Evolutionary conservation across 2,329 filamentous ascomycete species (phyloP).

Genomic region (Cytospora mali): DNA sequence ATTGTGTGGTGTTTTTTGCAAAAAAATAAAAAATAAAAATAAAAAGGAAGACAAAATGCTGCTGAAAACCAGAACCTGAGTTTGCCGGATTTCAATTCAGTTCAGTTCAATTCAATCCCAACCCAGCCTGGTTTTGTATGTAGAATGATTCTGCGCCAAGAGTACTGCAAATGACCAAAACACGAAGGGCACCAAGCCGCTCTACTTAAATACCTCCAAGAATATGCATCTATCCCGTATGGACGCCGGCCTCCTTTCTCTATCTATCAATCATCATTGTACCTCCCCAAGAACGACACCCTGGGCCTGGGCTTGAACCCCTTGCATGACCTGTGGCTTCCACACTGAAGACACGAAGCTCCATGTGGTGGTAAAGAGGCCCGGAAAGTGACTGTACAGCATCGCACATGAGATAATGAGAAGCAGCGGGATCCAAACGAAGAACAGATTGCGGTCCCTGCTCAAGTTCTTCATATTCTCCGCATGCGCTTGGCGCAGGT

Average conservation of each 20-base stretch:
- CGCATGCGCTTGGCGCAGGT: conserved; percentile 62
- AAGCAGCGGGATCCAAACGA: conserved; percentile 54
- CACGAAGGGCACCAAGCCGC: neutral
- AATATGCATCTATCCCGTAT: neutral
- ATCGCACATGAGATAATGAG: conserved; percentile 23
- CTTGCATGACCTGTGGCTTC: neutral
- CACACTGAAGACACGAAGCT: neutral
- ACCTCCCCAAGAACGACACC: conserved; percentile 23
- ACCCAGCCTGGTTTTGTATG: neutral
- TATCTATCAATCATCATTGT: neutral
- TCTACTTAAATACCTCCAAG: neutral
- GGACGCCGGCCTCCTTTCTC: neutral
- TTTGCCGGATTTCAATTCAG: neutral
- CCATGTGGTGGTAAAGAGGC: conserved; percentile 19
- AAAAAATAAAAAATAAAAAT: too few species aligned
- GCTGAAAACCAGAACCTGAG: neutral
- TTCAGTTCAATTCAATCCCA: neutral
- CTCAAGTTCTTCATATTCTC: conserved; percentile 65
- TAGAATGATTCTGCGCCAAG: neutral
- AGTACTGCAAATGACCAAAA: neutral
- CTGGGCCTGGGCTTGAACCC: too few species aligned
- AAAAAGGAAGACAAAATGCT: too few species aligned
- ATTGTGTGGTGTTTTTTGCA: neutral
- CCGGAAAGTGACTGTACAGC: conserved; percentile 24
- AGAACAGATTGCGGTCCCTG: conserved; percentile 67